A percentile compares a stretch with the other conserved stretches of the same genome.
These are phyloP conservation scores for Alopecurus myosuroides DNA, from an alignment of 176 grass and related monocot genomes.

Conservation along the genomic window DNA sequence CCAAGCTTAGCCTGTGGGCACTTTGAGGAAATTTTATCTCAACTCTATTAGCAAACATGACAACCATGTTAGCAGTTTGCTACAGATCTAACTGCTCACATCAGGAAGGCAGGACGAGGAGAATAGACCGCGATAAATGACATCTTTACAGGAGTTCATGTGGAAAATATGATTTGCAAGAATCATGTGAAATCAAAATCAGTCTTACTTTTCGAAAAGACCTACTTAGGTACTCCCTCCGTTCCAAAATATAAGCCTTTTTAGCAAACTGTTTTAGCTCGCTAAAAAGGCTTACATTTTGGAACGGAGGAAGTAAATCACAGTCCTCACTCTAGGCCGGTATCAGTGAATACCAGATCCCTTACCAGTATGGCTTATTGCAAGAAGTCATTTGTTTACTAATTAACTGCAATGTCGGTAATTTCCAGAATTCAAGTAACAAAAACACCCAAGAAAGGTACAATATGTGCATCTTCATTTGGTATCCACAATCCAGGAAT, in stretches of 20 bases:
- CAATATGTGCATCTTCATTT: conserved; percentile 1
- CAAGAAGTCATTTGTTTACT: not conserved
- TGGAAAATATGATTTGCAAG: not conserved
- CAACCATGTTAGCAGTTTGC: not conserved
- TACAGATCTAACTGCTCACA: not conserved
- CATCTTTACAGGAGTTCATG: not conserved
- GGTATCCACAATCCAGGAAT: not conserved
- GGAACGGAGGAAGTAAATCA: too few relatives aligned
- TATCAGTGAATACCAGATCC: not conserved
- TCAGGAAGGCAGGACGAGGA: not conserved
- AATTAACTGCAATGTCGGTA: not conserved
- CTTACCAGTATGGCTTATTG: conserved; percentile 4
- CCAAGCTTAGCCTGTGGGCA: not conserved
- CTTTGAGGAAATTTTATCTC: not conserved
- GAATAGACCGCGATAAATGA: not conserved
- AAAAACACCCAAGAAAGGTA: not conserved
- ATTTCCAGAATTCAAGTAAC: not conserved
- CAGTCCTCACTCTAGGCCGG: not conserved
- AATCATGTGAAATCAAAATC: conserved; percentile 13
- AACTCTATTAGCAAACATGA: not conserved
- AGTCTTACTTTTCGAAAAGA: not conserved
- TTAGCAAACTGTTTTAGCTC: too few relatives aligned
- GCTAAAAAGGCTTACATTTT: too few relatives aligned
- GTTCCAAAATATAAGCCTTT: too few relatives aligned
- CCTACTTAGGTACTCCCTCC: not conserved